Base-by-base conservation (phyloP, 1,139 yeast genomes). In the Pichia sp. region DNA sequence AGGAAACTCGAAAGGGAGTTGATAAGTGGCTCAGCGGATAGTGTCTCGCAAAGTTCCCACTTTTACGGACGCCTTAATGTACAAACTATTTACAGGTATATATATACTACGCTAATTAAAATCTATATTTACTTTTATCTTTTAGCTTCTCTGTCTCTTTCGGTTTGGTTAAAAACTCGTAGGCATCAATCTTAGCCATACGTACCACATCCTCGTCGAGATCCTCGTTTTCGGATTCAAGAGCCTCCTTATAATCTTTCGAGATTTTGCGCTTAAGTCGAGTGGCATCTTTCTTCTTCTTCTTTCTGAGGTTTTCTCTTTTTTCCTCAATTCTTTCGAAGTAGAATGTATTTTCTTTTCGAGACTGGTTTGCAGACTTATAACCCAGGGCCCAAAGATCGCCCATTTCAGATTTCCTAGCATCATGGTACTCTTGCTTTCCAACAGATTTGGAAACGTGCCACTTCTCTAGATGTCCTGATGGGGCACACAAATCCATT, bases 301-400 rank as follows among this genome's bases (percentile, higher is more conserved):
- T 54, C 48, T 54, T 54, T 47, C 62, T 60, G 8, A 66, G 41
- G 31, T 62, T 61, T 32, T 63, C 61, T 45, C 63, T 67, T 55
- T 67, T 69, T 47, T 58, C 58, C 52, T 67, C 63, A 38, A 70
- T 58, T 38, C 62, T 60, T 13, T 64, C 67, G 47, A 65, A 55
- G 45, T 67, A 68, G 45, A 64, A 67, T 1, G 55, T 54, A 41
- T 63, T 66, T 53, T 68, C 70, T 49, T 67, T 67, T 11, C 58
- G 62, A 4, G 72, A 66, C 47, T 75, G 76, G 4, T 74, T 68
- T 11, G 77, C 82, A 8, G 85, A 78, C 72, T 92, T 92, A 48
- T 85, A 87, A 31, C 82, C 93, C 53, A 89, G 73, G 0, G 87
- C 85, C 98, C 98, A 93, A 54, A 86, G 72, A 67, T 93, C 99